Evolutionary conservation across 139 green algal genomes (phyloP), one percentile per base, ranked within the genome.

Genomic region (Pycnococcus provasolii): DNA sequence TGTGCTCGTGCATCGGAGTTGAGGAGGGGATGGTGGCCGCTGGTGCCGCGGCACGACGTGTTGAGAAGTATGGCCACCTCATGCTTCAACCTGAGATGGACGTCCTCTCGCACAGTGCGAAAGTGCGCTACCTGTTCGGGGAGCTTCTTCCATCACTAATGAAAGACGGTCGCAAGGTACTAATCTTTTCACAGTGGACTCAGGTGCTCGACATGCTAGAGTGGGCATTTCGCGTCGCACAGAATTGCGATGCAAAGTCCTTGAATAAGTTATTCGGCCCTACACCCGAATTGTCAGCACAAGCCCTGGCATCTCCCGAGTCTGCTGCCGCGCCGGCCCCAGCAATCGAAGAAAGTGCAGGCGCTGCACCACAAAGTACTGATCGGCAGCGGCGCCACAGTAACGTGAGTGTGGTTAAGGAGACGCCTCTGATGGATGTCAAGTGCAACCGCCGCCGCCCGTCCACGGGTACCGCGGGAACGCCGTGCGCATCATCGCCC

Each of bases 181-280:
- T 26, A 26, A 26, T 26, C 26, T 26, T 26, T 26, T 26, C 26
- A 26, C 84, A 96, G 70, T 96, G 89, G 88, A 96, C 89, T 0
- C 76, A 76, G 2, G 72, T 93, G 75, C 79, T 97, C 64, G 91
- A 96, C 73, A 79, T 97, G 53, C 74, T 96, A 65, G 91, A 95
- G 80, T 89, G 82, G 82, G 81, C 89, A 68, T 83, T 92, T 62
- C 60, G 83, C 39, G 62, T 26, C 26, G 26, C 26, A 26, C 26
- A 26, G 26, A 26, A 26, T 26, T 26, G 26, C 26, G 26, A 26
- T 26, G 26, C 26, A 26, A 26, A 26, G 26, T 26, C 26, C 26
- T 26, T 26, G 26, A 26, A 26, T 26, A 81, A 11, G 62, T 91
- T 60, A 66, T 62, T 37, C 71, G 87, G 37, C 60, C 59, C 2